Evolutionary conservation across 805 yeast genomes (phyloP).

Genomic region (Saccharomycopsis guyanensis): DNA sequence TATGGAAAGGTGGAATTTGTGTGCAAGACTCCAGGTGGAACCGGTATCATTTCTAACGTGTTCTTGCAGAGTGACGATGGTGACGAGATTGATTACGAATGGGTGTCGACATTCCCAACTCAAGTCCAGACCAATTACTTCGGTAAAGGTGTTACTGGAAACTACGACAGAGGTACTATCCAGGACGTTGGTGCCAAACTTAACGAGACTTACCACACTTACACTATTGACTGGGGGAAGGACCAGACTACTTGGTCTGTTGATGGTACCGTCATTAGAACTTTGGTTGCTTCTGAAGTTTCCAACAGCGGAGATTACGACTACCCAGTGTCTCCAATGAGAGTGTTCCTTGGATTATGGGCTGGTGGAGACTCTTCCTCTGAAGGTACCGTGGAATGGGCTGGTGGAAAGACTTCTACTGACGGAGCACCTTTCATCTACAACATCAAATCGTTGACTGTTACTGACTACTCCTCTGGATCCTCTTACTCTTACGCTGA

Average conservation of each 20-base stretch:
- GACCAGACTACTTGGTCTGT: slow-evolving; percentile 46
- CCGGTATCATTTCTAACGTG: slow-evolving; percentile 57
- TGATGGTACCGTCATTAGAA: slow-evolving; percentile 53
- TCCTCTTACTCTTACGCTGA: slow-evolving; percentile 34
- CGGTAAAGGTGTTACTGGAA: slow-evolving; percentile 53
- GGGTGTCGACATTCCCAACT: slow-evolving; percentile 57
- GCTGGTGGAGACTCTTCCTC: slow-evolving; percentile 43
- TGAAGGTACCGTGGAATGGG: slow-evolving; percentile 51
- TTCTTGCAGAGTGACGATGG: slow-evolving; percentile 57
- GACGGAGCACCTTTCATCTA: slow-evolving; percentile 40
- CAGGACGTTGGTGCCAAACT: slow-evolving; percentile 40
- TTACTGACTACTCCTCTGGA: slow-evolving; percentile 47
- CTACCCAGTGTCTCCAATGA: slow-evolving; percentile 67
- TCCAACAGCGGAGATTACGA: slow-evolving; percentile 48
- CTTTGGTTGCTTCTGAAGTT: slow-evolving; percentile 35
- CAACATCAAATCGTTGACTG: slow-evolving; percentile 40
- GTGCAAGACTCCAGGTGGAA: slow-evolving; percentile 51
- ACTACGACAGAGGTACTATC: slow-evolving; percentile 57
- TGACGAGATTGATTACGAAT: slow-evolving; percentile 69
- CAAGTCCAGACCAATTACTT: slow-evolving; percentile 58
- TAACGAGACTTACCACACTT: slow-evolving; percentile 45
- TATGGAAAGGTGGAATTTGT: slow-evolving; percentile 59
- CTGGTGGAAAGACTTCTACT: slow-evolving; percentile 51
- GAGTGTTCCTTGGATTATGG: slow-evolving; percentile 36
- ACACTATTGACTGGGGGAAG: slow-evolving; percentile 60